Base-by-base conservation (phyloP, 192 early-diverging fungal genomes). In the Entophlyctis luteolus region DNA sequence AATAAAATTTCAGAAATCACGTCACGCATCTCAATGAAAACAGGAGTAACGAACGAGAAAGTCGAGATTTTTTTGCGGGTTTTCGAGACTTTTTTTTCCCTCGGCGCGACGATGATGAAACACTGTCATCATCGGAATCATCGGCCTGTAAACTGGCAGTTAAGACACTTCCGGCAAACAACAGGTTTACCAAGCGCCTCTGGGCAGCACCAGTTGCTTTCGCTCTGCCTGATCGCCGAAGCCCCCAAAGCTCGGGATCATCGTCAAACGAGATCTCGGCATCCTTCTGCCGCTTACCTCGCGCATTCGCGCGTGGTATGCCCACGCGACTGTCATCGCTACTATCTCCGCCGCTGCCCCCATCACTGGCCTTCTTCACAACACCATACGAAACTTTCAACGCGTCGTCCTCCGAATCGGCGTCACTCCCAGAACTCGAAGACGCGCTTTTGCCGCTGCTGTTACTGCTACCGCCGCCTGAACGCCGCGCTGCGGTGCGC, bases 231-330 rank as follows among this genome's bases (percentile, higher is more conserved):
- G 86, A 88, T 55, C 88, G 52, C 53, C 88, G 73, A 6, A 89
- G 72, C 37, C 87, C 84, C 60, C 85, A 88, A 33, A 89, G 65
- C 27, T 87, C 85, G 16, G 88, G 84, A 72, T 89, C 85, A 57
- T 68, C 67, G n/a, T 68, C 67, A 29, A 23, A 18, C 48, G 48
- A 16, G 22, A 58, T 16, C 10, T 55, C 52, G 10, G 56, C 42
- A 12, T 58, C 22, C 45, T 42, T 35, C 12, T 36, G n/a, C 22
- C 55, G n/a, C 46, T 34, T 57, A 32, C 58, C 58, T 14, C n/a
- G 45, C 25, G 50, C 12, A 10, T 4, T 18, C 29, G 52, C 37
- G 36, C 53, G 49, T 45, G 25, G 10, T 46, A 38, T 31, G 10
- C 23, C 32, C 16, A 18, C 58, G 3, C 27, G 38, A 42, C 29